A percentile compares a stretch with the other conserved stretches of the same genome.
These are phyloP conservation scores for Fusarium staphyleae DNA, from an alignment of 2,329 filamentous ascomycete genomes.

Conservation along the genomic window DNA sequence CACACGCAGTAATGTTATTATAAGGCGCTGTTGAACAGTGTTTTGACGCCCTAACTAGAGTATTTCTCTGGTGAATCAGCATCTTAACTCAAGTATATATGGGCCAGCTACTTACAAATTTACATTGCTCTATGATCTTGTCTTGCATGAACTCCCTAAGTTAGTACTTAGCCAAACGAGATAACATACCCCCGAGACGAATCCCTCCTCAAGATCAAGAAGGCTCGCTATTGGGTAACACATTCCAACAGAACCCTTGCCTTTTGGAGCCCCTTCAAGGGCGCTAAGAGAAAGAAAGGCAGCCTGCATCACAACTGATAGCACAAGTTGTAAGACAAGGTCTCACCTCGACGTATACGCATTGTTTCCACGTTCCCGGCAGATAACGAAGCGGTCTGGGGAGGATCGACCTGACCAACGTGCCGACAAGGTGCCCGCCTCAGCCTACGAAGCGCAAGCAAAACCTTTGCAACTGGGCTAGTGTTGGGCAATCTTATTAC, in stretches of 20 bases:
- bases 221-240: not conserved
- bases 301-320: not conserved
- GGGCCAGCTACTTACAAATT: not conserved
- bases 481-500: not conserved
- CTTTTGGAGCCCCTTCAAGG: not conserved
- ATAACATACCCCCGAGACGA: no score
- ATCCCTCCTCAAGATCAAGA: not conserved
- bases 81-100: not conserved
- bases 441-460: not conserved
- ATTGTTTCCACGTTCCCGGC: not conserved
- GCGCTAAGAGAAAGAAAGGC: not conserved
- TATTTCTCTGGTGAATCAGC: not conserved
- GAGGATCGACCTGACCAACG: slow-evolving; percentile 11
- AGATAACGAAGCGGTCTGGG: slow-evolving; percentile 6
- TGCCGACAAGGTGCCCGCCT: slow-evolving; percentile 32
- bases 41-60: not conserved
- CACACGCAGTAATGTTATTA: no score
- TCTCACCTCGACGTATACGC: not conserved
- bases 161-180: no score
- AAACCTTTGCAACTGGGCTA: not conserved
- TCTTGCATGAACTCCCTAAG: no score
- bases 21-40: not conserved
- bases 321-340: not conserved
- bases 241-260: not conserved
- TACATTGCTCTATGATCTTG: not conserved